Percentiles rank a stretch among this genome's conserved stretches.
Evolutionary conservation across 1,284 basidiomycete species (phyloP).

Genomic region (Bjerkandera adusta): DNA sequence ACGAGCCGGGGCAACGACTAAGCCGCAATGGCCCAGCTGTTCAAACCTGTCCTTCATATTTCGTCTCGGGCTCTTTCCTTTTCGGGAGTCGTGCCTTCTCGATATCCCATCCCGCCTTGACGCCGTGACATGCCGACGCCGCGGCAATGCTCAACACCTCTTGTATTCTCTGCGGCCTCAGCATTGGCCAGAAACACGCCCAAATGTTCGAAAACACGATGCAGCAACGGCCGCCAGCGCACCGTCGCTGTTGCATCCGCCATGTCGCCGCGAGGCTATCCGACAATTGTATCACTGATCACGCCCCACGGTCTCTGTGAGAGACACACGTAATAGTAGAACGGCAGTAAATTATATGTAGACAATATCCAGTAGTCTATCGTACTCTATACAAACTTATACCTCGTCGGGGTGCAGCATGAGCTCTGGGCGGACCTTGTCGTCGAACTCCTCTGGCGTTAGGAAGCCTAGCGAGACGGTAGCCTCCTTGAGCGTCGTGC

Average conservation of each 20-base stretch:
- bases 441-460: constrained; percentile 91
- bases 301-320: too few species aligned
- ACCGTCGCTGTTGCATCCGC: neutral
- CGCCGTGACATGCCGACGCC: constrained; percentile 11
- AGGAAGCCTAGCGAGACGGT: constrained; percentile 87
- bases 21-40: constrained; percentile 31
- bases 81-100: constrained; percentile 28
- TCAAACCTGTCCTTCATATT: constrained; percentile 32
- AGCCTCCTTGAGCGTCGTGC: constrained; percentile 93
- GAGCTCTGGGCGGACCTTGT: constrained; percentile 92
- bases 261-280: neutral
- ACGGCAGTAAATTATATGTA: neutral
- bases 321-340: too few species aligned
- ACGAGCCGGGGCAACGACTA: constrained; percentile 29
- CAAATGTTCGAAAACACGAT: neutral
- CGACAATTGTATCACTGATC: too few species aligned
- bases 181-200: neutral
- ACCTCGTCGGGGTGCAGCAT: constrained; percentile 76
- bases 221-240: neutral
- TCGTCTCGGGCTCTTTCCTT: constrained; percentile 31
- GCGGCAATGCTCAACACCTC: neutral
- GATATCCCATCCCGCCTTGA: constrained; percentile 22
- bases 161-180: neutral
- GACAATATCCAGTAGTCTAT: neutral
- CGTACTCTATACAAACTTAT: constrained; percentile 20